phyloP scores from a whole-genome alignment of 106 monocot genomes.

The Dendrobium nobile region DNA sequence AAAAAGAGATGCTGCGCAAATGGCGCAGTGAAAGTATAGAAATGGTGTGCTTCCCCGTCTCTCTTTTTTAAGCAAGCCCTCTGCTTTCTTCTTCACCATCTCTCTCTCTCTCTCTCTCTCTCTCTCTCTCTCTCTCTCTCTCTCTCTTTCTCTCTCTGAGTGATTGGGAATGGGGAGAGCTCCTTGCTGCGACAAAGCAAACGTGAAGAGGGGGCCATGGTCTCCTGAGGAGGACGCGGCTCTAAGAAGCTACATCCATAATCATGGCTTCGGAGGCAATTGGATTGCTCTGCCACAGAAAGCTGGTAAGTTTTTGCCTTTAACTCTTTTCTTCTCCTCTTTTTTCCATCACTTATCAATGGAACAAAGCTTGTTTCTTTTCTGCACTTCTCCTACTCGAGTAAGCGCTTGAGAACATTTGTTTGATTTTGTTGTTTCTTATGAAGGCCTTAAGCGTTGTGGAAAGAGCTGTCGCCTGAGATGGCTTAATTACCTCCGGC shows the following conservation, averaged over 20 bases:
- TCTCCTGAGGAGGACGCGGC: conserved; percentile 44
- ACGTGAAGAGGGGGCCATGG: conserved; percentile 52
- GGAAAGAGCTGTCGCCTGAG: conserved; percentile 46
- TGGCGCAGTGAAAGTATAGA: not conserved
- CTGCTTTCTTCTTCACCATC: not conserved
- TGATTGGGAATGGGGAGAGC: conserved; percentile 34
- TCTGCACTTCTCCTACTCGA: not conserved
- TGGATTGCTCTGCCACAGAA: conserved; percentile 52
- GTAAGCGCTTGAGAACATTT: not conserved
- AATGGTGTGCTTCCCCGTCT: not conserved
- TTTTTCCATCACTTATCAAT: not conserved
- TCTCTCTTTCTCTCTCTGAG: not conserved
- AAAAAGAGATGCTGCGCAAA: not conserved
- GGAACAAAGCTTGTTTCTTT: not conserved
- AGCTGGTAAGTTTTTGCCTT: conserved; percentile 20
- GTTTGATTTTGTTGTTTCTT: not conserved
- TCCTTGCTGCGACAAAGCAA: conserved; percentile 48
- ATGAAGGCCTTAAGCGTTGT: conserved; percentile 11
- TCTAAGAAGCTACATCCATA: conserved; percentile 24
- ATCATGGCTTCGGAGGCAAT: conserved; percentile 36
- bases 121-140: not conserved
- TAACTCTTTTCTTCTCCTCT: not conserved
- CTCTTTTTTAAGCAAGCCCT: not conserved
- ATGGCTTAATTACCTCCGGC: conserved; percentile 85
- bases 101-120: not conserved